Conservation (phyloP, 2,329 filamentous ascomycete species). For the Claviceps lovelessii region DNA sequence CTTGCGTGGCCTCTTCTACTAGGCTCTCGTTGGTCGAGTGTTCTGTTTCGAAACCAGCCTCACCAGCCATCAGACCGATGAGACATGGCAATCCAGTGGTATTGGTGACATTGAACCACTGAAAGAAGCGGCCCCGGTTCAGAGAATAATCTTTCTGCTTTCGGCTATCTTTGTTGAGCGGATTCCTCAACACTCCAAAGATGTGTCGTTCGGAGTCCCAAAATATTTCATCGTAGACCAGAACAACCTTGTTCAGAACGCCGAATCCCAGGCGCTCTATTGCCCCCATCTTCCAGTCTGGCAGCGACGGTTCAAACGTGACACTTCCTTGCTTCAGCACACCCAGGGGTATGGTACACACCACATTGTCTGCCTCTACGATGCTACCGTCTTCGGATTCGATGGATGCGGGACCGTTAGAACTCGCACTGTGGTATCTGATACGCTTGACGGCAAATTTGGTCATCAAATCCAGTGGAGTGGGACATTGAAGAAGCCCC, state of each 20-base stretch:
- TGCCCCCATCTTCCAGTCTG: conserved; percentile 67
- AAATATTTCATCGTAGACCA: conserved; percentile 79
- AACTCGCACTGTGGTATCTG: conserved; percentile 39
- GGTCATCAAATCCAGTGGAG: conserved; percentile 61
- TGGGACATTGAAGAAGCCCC: conserved; percentile 65
- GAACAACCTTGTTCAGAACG: conserved; percentile 83
- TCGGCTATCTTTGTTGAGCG: conserved; percentile 54
- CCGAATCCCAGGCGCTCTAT: conserved; percentile 83
- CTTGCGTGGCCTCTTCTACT: conserved; percentile 63
- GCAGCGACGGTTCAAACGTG: conserved; percentile 80
- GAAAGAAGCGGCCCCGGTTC: conserved; percentile 80
- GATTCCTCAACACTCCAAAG: conserved; percentile 76
- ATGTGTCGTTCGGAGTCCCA: conserved; percentile 87
- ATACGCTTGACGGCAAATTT: conserved; percentile 61
- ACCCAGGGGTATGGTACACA: conserved; percentile 79
- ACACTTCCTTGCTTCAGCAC: conserved; percentile 75
- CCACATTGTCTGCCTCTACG: conserved; percentile 77
- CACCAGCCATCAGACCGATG: conserved; percentile 88
- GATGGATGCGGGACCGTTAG: conserved; percentile 40
- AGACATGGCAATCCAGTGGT: conserved; percentile 79
- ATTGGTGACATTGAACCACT: conserved; percentile 93
- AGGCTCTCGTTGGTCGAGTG: conserved; percentile 59
- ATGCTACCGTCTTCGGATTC: conserved; percentile 64
- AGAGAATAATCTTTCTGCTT: conserved; percentile 65
- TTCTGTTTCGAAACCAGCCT: conserved; percentile 83